Evolutionary conservation across 2,329 filamentous ascomycete genomes (phyloP).

Genomic region (Diaporthe amygdali): DNA sequence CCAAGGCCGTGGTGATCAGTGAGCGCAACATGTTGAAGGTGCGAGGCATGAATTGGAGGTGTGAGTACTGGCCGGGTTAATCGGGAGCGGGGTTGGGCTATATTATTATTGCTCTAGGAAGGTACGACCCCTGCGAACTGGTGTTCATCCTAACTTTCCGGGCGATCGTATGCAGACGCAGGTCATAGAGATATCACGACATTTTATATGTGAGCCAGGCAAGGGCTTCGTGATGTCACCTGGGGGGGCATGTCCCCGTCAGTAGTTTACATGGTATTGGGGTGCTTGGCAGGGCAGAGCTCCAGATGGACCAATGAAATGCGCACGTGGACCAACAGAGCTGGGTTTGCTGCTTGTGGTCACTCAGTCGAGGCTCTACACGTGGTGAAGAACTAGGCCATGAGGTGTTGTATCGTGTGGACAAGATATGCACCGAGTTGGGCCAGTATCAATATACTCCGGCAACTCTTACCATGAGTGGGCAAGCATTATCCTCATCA

Average conservation of each 20-base stretch:
- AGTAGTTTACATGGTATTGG: neutral
- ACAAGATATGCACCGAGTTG: neutral
- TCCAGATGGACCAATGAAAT: conserved; percentile 15
- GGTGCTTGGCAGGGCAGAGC: neutral
- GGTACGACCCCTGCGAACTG: neutral
- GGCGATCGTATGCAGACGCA: neutral
- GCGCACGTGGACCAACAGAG: conserved; percentile 7
- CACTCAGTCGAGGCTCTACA: neutral
- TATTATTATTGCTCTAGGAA: neutral
- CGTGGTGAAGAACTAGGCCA: neutral
- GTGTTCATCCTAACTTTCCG: neutral
- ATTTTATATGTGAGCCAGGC: neutral
- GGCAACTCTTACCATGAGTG: no score
- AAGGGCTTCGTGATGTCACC: conserved; percentile 12
- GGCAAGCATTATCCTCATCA: neutral
- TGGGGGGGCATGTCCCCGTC: neutral
- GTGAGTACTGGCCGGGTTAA: neutral
- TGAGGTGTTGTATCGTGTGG: neutral
- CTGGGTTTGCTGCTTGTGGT: neutral
- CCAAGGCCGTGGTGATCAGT: neutral
- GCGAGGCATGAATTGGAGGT: neutral
- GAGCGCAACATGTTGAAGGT: conserved; percentile 1
- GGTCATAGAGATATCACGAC: neutral
- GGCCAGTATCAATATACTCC: neutral
- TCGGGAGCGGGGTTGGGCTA: neutral